Conservation (phyloP, 192 early-diverging fungal species). For the Backusella parvicylindrica region DNA sequence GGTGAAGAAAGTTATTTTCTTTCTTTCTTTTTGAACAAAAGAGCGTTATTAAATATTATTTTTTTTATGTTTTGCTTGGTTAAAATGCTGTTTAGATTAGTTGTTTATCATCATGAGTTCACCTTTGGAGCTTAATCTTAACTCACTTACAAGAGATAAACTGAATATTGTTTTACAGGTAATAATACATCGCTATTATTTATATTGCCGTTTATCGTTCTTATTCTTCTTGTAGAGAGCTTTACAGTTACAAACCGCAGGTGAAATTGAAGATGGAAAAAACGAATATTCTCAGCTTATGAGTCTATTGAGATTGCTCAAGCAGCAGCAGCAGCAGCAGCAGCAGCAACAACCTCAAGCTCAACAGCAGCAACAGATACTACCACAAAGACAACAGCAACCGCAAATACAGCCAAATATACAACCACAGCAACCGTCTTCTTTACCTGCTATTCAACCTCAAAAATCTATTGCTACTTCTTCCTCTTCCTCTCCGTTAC, state of each 20-base stretch:
- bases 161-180: slow-evolving; percentile 28
- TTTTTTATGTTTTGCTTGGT: not conserved
- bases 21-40: not conserved
- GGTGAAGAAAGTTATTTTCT: slow-evolving; percentile 2
- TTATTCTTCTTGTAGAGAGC: slow-evolving; percentile 12
- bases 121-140: slow-evolving; percentile 11
- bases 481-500: not conserved
- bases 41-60: not conserved
- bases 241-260: slow-evolving; percentile 33
- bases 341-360: slow-evolving; percentile 14
- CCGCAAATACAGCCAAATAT: slow-evolving; percentile 4
- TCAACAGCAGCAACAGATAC: slow-evolving; percentile 20
- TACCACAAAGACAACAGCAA: not conserved
- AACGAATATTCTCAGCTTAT: slow-evolving; percentile 71
- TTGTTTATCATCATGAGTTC: not conserved
- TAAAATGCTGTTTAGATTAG: not conserved
- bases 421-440: slow-evolving; percentile 3
- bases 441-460: not conserved
- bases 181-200: not conserved
- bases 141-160: slow-evolving; percentile 23
- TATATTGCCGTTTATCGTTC: not conserved
- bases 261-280: slow-evolving; percentile 73
- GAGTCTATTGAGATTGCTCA: slow-evolving; percentile 42
- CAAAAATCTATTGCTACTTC: not conserved
- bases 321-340: slow-evolving; percentile 30